phyloP scores from a whole-genome alignment of 306 rosid species.

The Cicer cuneatum region DNA sequence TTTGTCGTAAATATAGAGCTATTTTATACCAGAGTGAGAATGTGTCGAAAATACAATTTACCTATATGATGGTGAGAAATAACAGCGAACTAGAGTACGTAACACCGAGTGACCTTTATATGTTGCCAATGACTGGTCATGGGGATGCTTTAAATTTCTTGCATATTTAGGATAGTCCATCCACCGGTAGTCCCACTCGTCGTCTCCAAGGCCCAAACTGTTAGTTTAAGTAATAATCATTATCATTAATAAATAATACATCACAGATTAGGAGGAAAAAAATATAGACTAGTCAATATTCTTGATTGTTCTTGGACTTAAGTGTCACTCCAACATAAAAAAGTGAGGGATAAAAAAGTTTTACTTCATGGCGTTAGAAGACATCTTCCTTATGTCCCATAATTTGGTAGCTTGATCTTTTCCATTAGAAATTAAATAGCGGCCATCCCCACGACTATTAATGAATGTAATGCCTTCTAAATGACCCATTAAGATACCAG shows the following conservation, averaged over 20 bases:
- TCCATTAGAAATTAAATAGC: slow-evolving; percentile 87
- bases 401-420: slow-evolving; percentile 93
- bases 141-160: slow-evolving; percentile 62
- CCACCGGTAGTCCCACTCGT: slow-evolving; percentile 90
- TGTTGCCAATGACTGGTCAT: slow-evolving; percentile 76
- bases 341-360: slow-evolving; percentile 9
- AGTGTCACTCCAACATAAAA: neutral
- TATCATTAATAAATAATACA: slow-evolving; percentile 12
- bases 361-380: slow-evolving; percentile 64
- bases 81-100: slow-evolving; percentile 82
- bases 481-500: slow-evolving; percentile 87
- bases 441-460: slow-evolving; percentile 91
- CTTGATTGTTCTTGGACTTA: neutral
- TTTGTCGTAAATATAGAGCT: neutral
- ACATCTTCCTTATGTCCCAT: slow-evolving; percentile 93
- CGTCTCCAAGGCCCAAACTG: slow-evolving; percentile 52
- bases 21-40: neutral
- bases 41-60: slow-evolving; percentile 38
- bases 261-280: neutral
- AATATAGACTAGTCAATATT: neutral
- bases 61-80: slow-evolving; percentile 88
- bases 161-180: slow-evolving; percentile 82
- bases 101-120: slow-evolving; percentile 87
- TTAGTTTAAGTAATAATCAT: slow-evolving; percentile 41
- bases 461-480: slow-evolving; percentile 87